Evolutionary conservation across 345 rosid species (phyloP), one percentile per base, ranked within the genome.

Genomic region (Moringa oleifera): DNA sequence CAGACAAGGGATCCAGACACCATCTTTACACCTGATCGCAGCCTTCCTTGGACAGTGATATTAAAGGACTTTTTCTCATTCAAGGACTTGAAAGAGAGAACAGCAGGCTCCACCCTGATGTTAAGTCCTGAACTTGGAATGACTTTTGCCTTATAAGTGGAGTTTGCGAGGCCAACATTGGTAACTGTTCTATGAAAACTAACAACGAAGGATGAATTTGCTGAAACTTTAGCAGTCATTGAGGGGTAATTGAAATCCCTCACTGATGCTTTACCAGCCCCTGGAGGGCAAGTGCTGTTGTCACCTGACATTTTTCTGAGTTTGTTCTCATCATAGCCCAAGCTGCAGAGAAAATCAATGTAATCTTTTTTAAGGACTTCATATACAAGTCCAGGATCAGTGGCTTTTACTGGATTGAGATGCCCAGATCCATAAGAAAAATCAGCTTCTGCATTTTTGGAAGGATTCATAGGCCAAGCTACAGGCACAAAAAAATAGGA

Each of bases 231-330:
- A 45, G 74, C 71, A n/a, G 75, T 20, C 63, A 83, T 58, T 0
- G 86, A 71, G 17, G 89, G 89, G 65, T 88, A 85, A 57, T 85
- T 85, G 0, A 88, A 71, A 72, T 81, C 83, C 45, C 57, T 69
- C 15, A 55, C 52, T 9, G 67, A 52, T 13, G 20, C 23, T 20
- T 53, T 59, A 10, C 61, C 7, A 0, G 50, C 54, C 0, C 36
- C 64, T 25, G 49, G 1, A 7, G 57, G 56, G 51, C 88, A 87
- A 37, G 73, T 60, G 73, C 25, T 37, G 20, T 68, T 65, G 15
- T 72, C 65, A 49, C 82, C 85, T 0, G 84, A 13, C 0, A 80
- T 63, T 24, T 8, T n/a, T 13, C 63, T 61, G 0, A 81, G 19
- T 6, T 16, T 6, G 0, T 0, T 18, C 1, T 36, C 17, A 24